phyloP scores from a whole-genome alignment of 2,329 filamentous ascomycete species.

The Cercospora berteroae region DNA sequence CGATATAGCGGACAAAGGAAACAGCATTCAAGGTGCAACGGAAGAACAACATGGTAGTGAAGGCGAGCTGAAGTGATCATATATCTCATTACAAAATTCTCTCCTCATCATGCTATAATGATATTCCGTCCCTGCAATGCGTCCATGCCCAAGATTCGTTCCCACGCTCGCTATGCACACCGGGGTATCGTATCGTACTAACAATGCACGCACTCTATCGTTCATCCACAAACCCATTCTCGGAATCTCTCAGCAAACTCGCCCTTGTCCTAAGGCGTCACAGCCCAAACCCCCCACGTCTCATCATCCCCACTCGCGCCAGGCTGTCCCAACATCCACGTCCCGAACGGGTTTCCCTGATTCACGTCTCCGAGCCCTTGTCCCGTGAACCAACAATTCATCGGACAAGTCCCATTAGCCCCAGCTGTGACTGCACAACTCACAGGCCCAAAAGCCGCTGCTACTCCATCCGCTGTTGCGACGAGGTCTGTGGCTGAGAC shows the following conservation, averaged over 20 bases:
- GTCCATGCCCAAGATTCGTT: too few species aligned
- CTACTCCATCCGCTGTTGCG: too few species aligned
- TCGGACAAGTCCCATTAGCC: constrained; percentile 1
- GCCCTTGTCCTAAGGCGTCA: background rate
- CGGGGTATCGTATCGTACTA: background rate
- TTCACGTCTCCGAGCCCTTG: background rate
- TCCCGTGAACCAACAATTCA: background rate
- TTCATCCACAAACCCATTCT: too few species aligned
- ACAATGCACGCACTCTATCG: too few species aligned
- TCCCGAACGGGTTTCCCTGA: constrained; percentile 1
- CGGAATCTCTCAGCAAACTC: too few species aligned
- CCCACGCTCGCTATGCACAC: background rate
- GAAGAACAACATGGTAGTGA: too few species aligned
- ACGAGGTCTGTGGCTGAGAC: background rate
- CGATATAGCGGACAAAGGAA: too few species aligned
- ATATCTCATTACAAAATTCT: background rate
- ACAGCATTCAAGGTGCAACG: too few species aligned
- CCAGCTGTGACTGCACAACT: background rate
- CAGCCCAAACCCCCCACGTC: constrained; percentile 1
- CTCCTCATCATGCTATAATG: background rate
- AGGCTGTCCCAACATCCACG: constrained; percentile 6
- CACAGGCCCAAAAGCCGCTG: background rate
- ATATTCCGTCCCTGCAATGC: too few species aligned
- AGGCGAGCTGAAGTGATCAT: too few species aligned
- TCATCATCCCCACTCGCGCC: background rate